Conservation (phyloP, 2,329 filamentous ascomycete genomes). For the Phoma herbarum region DNA sequence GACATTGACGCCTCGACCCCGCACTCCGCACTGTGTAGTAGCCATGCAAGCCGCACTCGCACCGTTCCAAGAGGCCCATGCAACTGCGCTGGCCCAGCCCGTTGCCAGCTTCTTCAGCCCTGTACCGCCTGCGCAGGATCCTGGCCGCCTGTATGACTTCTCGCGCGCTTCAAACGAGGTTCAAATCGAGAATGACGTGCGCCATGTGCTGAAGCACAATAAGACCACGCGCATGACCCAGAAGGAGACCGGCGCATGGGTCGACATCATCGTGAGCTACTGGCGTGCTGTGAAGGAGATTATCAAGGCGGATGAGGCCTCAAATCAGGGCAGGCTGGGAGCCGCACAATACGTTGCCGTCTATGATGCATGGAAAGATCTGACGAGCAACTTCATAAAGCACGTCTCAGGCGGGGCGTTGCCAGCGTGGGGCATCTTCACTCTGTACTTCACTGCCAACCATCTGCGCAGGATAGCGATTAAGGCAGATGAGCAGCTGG, state of each 20-base stretch:
- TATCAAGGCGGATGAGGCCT: slow-evolving; percentile 68
- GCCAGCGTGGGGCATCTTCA: slow-evolving; percentile 91
- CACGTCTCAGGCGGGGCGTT: slow-evolving; percentile 81
- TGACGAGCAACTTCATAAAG: slow-evolving; percentile 78
- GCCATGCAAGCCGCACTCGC: slow-evolving; percentile 77
- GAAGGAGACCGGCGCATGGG: slow-evolving; percentile 81
- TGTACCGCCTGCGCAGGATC: slow-evolving; percentile 67
- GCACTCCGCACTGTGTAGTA: slow-evolving; percentile 16
- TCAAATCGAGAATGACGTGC: slow-evolving; percentile 73
- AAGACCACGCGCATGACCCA: slow-evolving; percentile 65
- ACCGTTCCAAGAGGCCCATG: slow-evolving; percentile 76
- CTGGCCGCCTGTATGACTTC: slow-evolving; percentile 73
- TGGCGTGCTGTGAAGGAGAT: slow-evolving; percentile 85
- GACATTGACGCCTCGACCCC: background rate
- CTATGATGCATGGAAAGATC: slow-evolving; percentile 88
- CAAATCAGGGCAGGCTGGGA: slow-evolving; percentile 53
- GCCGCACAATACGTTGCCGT: slow-evolving; percentile 78
- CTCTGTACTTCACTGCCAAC: slow-evolving; percentile 86
- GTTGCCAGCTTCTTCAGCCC: slow-evolving; percentile 81
- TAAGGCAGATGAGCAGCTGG: slow-evolving; percentile 78
- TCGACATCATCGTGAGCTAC: slow-evolving; percentile 82
- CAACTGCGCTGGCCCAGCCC: slow-evolving; percentile 71
- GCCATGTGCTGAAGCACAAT: slow-evolving; percentile 73
- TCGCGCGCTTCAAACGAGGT: slow-evolving; percentile 74
- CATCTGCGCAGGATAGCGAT: slow-evolving; percentile 89